phyloP scores from a whole-genome alignment of 768 basidiomycete species.

The Trametopsis cervina region DNA sequence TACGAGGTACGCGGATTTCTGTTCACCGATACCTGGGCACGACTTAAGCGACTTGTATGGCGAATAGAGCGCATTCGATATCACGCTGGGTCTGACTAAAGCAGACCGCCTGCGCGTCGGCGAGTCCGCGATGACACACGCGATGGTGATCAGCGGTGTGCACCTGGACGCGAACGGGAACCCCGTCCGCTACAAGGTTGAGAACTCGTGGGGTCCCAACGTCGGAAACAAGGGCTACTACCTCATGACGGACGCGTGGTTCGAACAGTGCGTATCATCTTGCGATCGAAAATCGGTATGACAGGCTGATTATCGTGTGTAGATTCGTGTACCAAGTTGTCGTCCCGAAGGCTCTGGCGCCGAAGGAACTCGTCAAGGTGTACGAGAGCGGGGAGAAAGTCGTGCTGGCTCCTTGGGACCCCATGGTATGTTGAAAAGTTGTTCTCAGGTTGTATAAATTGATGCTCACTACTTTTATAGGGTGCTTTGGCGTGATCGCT shows the following conservation, averaged over 20 bases:
- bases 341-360: conserved; percentile 71
- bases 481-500: neutral
- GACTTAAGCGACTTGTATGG: neutral
- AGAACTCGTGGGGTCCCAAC: conserved; percentile 88
- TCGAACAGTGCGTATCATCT: conserved; percentile 61
- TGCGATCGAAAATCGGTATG: neutral
- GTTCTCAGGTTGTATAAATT: neutral
- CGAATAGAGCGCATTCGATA: conserved; percentile 71
- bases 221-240: conserved; percentile 82
- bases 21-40: neutral
- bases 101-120: conserved; percentile 75
- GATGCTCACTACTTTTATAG: neutral
- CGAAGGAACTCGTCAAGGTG: conserved; percentile 75
- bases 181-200: conserved; percentile 90
- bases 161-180: conserved; percentile 73
- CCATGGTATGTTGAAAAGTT: conserved; percentile 49
- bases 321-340: conserved; percentile 94
- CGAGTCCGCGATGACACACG: conserved; percentile 92
- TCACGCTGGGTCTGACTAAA: conserved; percentile 74
- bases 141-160: conserved; percentile 91
- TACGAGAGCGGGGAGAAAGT: conserved; percentile 59
- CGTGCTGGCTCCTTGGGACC: conserved; percentile 88
- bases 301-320: neutral
- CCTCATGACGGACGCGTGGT: conserved; percentile 91
- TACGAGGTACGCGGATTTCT: conserved; percentile 58